Evolutionary conservation across 805 yeast genomes (phyloP), one percentile per base, ranked within the genome.

Genomic region (Kodamaea kaohsiungensis): DNA sequence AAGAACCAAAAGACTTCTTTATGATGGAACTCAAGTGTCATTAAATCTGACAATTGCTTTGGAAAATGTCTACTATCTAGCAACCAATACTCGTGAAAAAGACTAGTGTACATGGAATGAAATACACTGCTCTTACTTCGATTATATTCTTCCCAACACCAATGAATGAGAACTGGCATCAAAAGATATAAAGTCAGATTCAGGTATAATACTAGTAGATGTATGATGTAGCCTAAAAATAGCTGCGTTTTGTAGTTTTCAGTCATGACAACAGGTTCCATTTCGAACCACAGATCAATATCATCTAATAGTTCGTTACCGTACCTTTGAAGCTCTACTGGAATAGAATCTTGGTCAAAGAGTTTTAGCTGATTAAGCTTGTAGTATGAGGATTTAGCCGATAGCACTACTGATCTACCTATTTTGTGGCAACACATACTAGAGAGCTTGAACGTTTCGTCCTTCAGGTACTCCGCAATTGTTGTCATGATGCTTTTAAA

Each of bases 181-280:
- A 75, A 59, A 39, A 68, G 46, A 55, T 65, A 75, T 25, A 73
- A 56, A 12, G 65, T 56, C 55, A 55, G 60, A 12, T 64, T 59
- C 75, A 70, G 76, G 50, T 74, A 65, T 52, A 73, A 59, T n/a
- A 67, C 67, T 5, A 74, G 49, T 17, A 75, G 52, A 46, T 73
- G 75, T 4, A 71, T 45, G 12, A 75, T 48, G 54, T 75, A 75
- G 1, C 78, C 78, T 2, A 68, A 40, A 12, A 73, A 53, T 8
- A 74, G 54, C 19, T 66, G 68, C 15, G 49, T 45, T 22, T 67
- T 62, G 54, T 71, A 63, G 0, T 52, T 18, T 6, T 48, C 46
- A n/a, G 62, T 59, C 8, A 72, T 55, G 9, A 61, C 33, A 10
- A 46, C 38, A 1, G 77, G 77, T 37, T 72, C 73, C 58, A 70